A percentile compares a stretch with the other conserved stretches of the same genome.
Conservation (phyloP, 805 yeast genomes). For the Ogataea neopini region DNA sequence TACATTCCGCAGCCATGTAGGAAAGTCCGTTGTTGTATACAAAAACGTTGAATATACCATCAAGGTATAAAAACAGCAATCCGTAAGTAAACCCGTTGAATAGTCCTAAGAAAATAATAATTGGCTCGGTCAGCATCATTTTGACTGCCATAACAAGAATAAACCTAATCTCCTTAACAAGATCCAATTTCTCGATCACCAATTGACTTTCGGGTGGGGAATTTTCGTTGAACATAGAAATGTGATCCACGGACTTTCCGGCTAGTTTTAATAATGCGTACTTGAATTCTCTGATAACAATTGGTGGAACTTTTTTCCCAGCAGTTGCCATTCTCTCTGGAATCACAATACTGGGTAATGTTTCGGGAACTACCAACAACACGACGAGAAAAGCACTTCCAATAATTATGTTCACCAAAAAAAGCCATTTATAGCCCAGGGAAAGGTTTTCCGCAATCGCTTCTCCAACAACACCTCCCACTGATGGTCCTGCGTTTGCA, state of each 20-base stretch:
- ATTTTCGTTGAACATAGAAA: neutral
- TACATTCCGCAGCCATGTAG: constrained; percentile 34
- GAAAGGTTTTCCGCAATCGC: constrained; percentile 33
- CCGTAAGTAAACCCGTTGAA: constrained; percentile 40
- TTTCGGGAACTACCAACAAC: constrained; percentile 32
- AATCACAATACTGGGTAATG: constrained; percentile 38
- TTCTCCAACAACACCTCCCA: constrained; percentile 40
- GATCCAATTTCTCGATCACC: constrained; percentile 25
- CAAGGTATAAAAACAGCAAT: constrained; percentile 36
- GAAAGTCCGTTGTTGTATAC: constrained; percentile 35
- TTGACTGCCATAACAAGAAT: constrained; percentile 34
- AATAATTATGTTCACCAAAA: constrained; percentile 34
- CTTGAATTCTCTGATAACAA: constrained; percentile 29
- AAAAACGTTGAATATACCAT: constrained; percentile 38
- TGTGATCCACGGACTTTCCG: neutral
- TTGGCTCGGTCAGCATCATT: constrained; percentile 39
- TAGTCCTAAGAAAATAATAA: constrained; percentile 35
- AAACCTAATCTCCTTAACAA: constrained; percentile 31
- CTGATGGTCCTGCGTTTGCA: constrained; percentile 38
- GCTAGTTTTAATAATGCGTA: constrained; percentile 18
- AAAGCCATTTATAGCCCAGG: constrained; percentile 37
- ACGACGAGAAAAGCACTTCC: constrained; percentile 24
- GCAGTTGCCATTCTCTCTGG: constrained; percentile 31
- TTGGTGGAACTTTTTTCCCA: constrained; percentile 25
- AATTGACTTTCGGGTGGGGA: constrained; percentile 18